Conservation (phyloP, 108 stramenopile species). For the Skeletonema costatum region DNA sequence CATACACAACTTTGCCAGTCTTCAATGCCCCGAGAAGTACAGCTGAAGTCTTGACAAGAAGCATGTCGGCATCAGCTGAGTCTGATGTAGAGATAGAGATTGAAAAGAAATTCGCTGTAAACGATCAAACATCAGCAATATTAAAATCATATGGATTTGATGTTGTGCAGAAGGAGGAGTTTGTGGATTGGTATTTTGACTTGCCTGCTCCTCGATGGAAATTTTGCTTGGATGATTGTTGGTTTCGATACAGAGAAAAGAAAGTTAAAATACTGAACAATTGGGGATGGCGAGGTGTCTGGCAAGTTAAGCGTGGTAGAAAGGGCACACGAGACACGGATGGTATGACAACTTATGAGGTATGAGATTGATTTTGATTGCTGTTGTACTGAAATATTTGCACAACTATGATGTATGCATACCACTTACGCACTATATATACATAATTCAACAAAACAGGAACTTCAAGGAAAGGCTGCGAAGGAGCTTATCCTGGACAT, state of each 20-base stretch:
- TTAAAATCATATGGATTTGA: slow-evolving; percentile 28
- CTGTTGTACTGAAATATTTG: not conserved
- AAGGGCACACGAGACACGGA: not conserved
- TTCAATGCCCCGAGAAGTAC: not conserved
- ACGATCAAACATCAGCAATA: slow-evolving; percentile 6
- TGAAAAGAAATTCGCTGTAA: slow-evolving; percentile 47
- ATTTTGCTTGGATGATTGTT: slow-evolving; percentile 32
- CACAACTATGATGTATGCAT: not conserved
- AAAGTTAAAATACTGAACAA: slow-evolving; percentile 23
- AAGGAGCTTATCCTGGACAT: slow-evolving; percentile 34
- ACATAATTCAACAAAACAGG: not conserved
- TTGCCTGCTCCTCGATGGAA: slow-evolving; percentile 36
- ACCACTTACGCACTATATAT: not conserved
- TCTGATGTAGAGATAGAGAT: slow-evolving; percentile 27
- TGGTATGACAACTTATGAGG: slow-evolving; percentile 36
- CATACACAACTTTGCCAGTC: not conserved
- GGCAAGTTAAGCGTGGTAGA: slow-evolving; percentile 40
- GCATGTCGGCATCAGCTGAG: not conserved
- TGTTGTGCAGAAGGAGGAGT: slow-evolving; percentile 24
- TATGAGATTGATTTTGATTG: not conserved
- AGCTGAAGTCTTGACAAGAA: not conserved
- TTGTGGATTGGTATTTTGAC: slow-evolving; percentile 53
- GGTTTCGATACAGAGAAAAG: slow-evolving; percentile 48
- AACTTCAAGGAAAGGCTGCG: slow-evolving; percentile 38
- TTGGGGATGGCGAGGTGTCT: slow-evolving; percentile 43